These are phyloP conservation scores for Begonia loranthoides DNA, from an alignment of 306 rosid genomes.

Conservation along the genomic window DNA sequence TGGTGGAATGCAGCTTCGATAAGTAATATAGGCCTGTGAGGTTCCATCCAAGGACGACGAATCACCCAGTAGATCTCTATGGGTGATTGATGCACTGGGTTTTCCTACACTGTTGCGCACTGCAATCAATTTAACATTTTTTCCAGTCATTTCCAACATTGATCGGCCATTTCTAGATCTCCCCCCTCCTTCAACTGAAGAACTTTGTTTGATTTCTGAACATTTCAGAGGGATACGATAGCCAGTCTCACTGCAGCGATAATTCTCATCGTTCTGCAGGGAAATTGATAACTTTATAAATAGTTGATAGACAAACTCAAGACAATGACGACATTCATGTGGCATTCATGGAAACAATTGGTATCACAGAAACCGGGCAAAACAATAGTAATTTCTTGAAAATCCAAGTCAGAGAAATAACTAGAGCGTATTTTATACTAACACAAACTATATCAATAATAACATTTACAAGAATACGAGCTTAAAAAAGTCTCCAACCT, in stretches of 20 bases:
- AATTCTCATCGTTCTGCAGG: constrained; percentile 50
- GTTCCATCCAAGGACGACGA: constrained; percentile 20
- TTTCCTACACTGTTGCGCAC: constrained; percentile 18
- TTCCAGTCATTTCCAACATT: constrained; percentile 28
- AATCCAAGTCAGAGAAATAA: too few relatives aligned
- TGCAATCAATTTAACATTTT: constrained; percentile 11
- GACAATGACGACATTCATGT: too few relatives aligned
- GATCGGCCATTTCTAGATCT: constrained; percentile 24
- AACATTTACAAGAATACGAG: too few relatives aligned
- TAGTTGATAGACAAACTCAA: background rate
- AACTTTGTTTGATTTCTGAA: constrained; percentile 35
- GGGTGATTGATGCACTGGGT: constrained; percentile 15
- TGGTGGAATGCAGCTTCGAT: constrained; percentile 73
- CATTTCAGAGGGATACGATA: constrained; percentile 87
- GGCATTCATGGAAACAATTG: too few relatives aligned
- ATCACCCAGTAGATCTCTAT: constrained; percentile 38
- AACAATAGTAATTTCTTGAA: too few relatives aligned
- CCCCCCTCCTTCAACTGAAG: constrained; percentile 17
- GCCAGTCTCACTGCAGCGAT: constrained; percentile 91
- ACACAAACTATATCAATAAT: too few relatives aligned
- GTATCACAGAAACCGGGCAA: too few relatives aligned
- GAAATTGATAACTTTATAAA: constrained; percentile 1
- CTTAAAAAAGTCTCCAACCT: too few relatives aligned
- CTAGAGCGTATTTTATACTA: too few relatives aligned
- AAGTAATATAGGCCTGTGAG: constrained; percentile 51